phyloP scores from a whole-genome alignment of 2,329 filamentous ascomycete species.

The Fusarium torulosum region DNA sequence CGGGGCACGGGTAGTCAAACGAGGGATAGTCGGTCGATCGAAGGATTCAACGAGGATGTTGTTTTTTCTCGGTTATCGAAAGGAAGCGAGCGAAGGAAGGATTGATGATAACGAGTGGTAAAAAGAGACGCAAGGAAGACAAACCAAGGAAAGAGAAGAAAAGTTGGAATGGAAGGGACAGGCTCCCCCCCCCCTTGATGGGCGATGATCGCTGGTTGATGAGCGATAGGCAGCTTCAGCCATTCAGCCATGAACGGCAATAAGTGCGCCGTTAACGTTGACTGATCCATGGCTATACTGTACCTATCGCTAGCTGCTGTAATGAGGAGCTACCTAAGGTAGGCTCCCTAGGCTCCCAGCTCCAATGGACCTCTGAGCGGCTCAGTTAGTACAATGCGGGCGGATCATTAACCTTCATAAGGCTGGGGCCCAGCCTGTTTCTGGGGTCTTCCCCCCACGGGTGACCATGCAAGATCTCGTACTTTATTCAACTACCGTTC shows the following conservation, averaged over 20 bases:
- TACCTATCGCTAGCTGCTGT: too few species aligned
- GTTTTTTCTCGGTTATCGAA: conserved; percentile 13
- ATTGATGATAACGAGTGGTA: conserved; percentile 15
- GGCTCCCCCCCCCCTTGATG: conserved; percentile 15
- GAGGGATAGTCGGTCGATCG: conserved; percentile 4
- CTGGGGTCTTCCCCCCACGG: conserved; percentile 17
- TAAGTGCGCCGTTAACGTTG: conserved; percentile 1
- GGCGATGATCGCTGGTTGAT: neutral
- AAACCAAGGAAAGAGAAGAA: neutral
- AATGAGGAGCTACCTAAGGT: conserved; percentile 12
- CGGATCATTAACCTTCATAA: conserved; percentile 28
- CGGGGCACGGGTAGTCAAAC: conserved; percentile 28
- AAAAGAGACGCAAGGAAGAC: neutral
- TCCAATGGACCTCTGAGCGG: neutral
- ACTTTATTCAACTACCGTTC: conserved; percentile 8
- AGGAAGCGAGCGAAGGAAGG: conserved; percentile 16
- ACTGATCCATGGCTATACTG: neutral
- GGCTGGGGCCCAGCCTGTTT: conserved; percentile 26
- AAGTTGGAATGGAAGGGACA: conserved; percentile 27
- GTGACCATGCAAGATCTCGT: conserved; percentile 8
- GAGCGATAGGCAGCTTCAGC: conserved; percentile 24
- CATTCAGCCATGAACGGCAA: conserved; percentile 33
- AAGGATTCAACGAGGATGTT: conserved; percentile 7
- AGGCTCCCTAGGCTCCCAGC: neutral
- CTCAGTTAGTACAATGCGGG: neutral